Evolutionary conservation across 192 early-diverging fungal genomes (phyloP).

Genomic region (Rhizophagus prolifer): DNA sequence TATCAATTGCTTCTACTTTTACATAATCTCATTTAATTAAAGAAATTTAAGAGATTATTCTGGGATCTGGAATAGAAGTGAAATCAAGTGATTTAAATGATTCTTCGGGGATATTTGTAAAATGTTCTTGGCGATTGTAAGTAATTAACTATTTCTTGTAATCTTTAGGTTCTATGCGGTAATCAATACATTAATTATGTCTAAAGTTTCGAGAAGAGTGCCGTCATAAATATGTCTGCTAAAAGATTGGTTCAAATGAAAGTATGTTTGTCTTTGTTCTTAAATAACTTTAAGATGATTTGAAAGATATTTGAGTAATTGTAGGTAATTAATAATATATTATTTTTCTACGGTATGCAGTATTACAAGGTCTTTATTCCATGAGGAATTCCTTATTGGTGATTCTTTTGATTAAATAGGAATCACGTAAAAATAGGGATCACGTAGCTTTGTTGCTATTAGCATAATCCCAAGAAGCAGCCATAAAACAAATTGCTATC

Average conservation of each 20-base stretch:
- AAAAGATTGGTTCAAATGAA: neutral
- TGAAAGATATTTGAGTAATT: neutral
- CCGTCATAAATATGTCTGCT: neutral
- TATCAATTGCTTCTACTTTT: neutral
- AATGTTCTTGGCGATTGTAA: neutral
- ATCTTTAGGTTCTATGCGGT: neutral
- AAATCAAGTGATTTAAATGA: neutral
- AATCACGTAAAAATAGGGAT: too few relatives aligned
- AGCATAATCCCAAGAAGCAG: too few relatives aligned
- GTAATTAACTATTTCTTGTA: neutral
- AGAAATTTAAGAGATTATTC: neutral
- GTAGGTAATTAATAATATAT: too few relatives aligned
- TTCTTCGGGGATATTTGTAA: too few relatives aligned
- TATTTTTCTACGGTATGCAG: too few relatives aligned
- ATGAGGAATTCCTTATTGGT: too few relatives aligned
- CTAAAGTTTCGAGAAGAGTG: neutral
- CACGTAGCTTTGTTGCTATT: too few relatives aligned
- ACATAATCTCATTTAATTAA: neutral
- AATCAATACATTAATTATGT: neutral
- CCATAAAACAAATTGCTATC: too few relatives aligned
- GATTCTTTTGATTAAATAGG: too few relatives aligned
- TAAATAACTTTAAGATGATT: neutral
- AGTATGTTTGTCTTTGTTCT: neutral
- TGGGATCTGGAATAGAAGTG: neutral
- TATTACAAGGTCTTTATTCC: too few relatives aligned